A percentile compares a stretch with the other conserved stretches of the same genome.
These are phyloP conservation scores for Candida smagusa DNA, from an alignment of 1,139 yeast species.

Conservation along the genomic window DNA sequence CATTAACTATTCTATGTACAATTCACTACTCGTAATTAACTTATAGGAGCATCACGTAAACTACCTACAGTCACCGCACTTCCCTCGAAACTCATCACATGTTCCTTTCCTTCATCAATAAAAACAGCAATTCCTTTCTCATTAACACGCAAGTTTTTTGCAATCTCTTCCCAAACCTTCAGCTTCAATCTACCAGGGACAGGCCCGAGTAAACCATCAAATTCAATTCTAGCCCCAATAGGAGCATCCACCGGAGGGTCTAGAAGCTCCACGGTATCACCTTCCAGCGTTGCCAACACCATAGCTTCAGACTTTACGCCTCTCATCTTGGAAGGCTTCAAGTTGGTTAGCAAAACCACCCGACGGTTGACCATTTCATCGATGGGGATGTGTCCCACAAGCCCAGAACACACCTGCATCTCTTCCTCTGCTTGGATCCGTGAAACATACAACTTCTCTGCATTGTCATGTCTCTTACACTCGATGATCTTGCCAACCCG, in stretches of 20 bases:
- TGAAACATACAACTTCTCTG: slow-evolving; percentile 54
- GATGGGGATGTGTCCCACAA: slow-evolving; percentile 66
- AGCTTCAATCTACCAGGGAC: slow-evolving; percentile 29
- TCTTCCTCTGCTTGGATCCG: slow-evolving; percentile 17
- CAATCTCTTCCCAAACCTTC: slow-evolving; percentile 33
- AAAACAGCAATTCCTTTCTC: slow-evolving; percentile 20
- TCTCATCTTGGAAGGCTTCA: slow-evolving; percentile 90
- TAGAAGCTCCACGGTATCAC: slow-evolving; percentile 21
- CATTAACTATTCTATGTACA: no score
- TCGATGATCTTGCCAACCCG: slow-evolving; percentile 45
- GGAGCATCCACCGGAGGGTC: slow-evolving; percentile 19
- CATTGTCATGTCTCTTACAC: slow-evolving; percentile 46
- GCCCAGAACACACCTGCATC: slow-evolving; percentile 55
- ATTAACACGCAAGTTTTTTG: slow-evolving; percentile 27
- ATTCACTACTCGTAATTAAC: no score
- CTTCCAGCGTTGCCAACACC: slow-evolving; percentile 49
- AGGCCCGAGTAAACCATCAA: slow-evolving; percentile 18
- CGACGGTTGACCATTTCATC: slow-evolving; percentile 81
- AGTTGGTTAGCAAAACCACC: slow-evolving; percentile 81
- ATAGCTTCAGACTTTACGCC: slow-evolving; percentile 69
- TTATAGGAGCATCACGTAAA: no score
- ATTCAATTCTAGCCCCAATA: slow-evolving; percentile 30
- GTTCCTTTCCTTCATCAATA: slow-evolving; percentile 10
- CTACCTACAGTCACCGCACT: not conserved
- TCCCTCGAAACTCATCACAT: slow-evolving; percentile 6